Conservation (phyloP, 805 yeast species). For the Kregervanrija delftensis region DNA sequence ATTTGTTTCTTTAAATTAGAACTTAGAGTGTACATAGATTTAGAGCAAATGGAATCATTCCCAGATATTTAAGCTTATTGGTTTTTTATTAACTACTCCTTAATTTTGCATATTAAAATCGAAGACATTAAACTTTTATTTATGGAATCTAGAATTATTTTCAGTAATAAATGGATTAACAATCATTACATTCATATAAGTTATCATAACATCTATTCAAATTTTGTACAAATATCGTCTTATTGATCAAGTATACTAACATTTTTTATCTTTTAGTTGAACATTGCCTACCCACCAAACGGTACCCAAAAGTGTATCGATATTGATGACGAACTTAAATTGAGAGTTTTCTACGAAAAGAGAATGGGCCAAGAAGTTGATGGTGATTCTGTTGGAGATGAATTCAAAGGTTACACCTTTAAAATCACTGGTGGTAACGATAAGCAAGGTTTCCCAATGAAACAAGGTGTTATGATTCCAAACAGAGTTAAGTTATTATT, state of each 20-base stretch:
- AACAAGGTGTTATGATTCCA: constrained; percentile 99
- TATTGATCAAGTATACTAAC: constrained; percentile 9
- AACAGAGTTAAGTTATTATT: constrained; percentile 97
- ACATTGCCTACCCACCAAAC: constrained; percentile 99
- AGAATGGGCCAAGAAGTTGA: constrained; percentile 99
- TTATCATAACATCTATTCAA: background rate
- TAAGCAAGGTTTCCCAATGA: constrained; percentile 99
- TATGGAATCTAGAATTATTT: too few relatives aligned
- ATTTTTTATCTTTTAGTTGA: constrained; percentile 51
- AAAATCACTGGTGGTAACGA: constrained; percentile 99
- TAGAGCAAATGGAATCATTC: too few relatives aligned
- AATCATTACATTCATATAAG: too few relatives aligned
- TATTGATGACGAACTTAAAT: constrained; percentile 98
- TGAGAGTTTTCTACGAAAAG: constrained; percentile 97
- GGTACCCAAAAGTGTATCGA: constrained; percentile 98
- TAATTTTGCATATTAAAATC: too few relatives aligned
- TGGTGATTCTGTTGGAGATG: constrained; percentile 97
- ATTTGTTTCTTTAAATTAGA: too few relatives aligned
- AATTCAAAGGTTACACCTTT: constrained; percentile 98
- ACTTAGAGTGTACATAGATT: too few relatives aligned
- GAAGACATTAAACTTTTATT: too few relatives aligned
- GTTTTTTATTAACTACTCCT: too few relatives aligned
- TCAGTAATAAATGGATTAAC: too few relatives aligned
- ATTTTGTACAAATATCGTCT: too few relatives aligned
- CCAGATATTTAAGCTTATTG: too few relatives aligned